A percentile compares a stretch with the other conserved stretches of the same genome.
Conservation (phyloP, 345 rosid species). For the Eutrema yunnanense region DNA sequence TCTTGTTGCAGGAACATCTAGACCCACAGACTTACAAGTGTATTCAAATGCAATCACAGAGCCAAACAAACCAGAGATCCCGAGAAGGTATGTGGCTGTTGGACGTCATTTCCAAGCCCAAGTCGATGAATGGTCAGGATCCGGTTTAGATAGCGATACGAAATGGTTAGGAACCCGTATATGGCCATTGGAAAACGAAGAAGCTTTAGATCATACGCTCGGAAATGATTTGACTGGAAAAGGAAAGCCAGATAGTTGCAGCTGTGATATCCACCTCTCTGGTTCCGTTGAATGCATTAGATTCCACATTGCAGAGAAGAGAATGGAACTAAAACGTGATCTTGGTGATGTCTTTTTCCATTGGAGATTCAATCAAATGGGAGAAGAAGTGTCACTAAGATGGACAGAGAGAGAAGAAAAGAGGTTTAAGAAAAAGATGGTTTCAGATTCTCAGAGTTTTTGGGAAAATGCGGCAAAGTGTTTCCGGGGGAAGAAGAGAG, state of each 20-base stretch:
- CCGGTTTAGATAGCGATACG: slow-evolving; percentile 39
- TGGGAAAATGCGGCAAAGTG: slow-evolving; percentile 36
- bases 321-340: slow-evolving; percentile 54
- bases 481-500: slow-evolving; percentile 41
- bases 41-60: neutral
- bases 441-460: slow-evolving; percentile 24
- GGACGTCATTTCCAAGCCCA: slow-evolving; percentile 66
- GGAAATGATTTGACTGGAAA: slow-evolving; percentile 40
- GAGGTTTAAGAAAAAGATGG: slow-evolving; percentile 42
- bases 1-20: slow-evolving; percentile 4
- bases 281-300: slow-evolving; percentile 55
- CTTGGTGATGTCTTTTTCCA: slow-evolving; percentile 46
- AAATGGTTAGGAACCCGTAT: slow-evolving; percentile 62
- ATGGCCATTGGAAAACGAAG: slow-evolving; percentile 43
- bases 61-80: slow-evolving; percentile 9
- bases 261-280: slow-evolving; percentile 33
- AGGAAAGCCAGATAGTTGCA: slow-evolving; percentile 55
- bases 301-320: slow-evolving; percentile 66
- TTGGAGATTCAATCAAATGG: slow-evolving; percentile 72
- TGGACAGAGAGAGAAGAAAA: slow-evolving; percentile 59
- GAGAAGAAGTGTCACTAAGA: slow-evolving; percentile 61
- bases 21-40: slow-evolving; percentile 4
- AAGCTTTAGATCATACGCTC: neutral
- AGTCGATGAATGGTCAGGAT: slow-evolving; percentile 61
- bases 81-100: slow-evolving; percentile 24